These are phyloP conservation scores for Chlorociboria aeruginascens DNA, from an alignment of 495 filamentous ascomycete species.

Conservation along the genomic window DNA sequence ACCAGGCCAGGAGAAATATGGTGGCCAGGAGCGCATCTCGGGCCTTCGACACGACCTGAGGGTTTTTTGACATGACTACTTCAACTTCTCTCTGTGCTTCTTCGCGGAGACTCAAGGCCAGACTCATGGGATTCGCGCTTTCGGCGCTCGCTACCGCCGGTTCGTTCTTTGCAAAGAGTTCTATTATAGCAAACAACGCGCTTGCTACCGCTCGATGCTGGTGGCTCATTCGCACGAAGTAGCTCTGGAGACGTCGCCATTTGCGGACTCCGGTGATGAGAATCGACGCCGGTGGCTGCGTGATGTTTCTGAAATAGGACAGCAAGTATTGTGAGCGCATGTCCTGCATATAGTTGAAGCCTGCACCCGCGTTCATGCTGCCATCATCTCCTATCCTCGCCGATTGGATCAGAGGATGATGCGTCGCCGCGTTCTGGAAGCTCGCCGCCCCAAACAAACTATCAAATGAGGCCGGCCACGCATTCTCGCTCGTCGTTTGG, in stretches of 20 bases:
- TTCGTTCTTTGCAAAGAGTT: not conserved
- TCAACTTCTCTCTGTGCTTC: not conserved
- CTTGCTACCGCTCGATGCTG: not conserved
- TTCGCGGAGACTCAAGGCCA: not conserved
- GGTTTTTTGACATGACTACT: not conserved
- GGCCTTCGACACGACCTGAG: not conserved
- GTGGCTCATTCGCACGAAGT: not conserved
- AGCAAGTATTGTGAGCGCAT: not conserved
- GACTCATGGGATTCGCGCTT: not conserved
- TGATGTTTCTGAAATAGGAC: not conserved
- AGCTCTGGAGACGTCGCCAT: not conserved
- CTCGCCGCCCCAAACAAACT: not conserved
- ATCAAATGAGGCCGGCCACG: not conserved
- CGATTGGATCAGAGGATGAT: too few relatives aligned
- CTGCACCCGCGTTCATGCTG: not conserved
- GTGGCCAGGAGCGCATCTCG: not conserved
- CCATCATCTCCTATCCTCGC: not conserved
- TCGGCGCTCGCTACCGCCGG: not conserved
- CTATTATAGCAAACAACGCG: not conserved
- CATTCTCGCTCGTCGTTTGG: not conserved
- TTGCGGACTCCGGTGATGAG: not conserved
- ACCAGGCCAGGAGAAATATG: conserved; percentile 6
- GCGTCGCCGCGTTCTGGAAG: not conserved
- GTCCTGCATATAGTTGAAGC: not conserved
- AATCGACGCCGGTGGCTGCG: not conserved